A percentile compares a stretch with the other conserved stretches of the same genome.
Conservation (phyloP, 768 basidiomycete species). For the Gloeopeniophorella convolvens region DNA sequence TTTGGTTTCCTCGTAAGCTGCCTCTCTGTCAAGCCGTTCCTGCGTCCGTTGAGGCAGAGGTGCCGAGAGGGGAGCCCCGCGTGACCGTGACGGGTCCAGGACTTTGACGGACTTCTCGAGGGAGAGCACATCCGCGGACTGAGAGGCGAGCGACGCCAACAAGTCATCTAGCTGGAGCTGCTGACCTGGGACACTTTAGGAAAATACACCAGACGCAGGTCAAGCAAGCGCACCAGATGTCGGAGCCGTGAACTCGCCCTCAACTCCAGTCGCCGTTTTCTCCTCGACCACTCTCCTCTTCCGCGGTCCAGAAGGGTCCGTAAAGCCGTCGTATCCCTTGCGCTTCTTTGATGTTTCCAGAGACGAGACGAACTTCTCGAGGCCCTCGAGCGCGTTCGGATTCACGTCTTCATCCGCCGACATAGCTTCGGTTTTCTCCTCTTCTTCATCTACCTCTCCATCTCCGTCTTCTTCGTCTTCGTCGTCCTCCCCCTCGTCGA, state of each 20-base stretch:
- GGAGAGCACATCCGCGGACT: constrained; percentile 51
- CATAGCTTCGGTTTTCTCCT: constrained; percentile 37
- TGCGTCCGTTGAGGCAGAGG: constrained; percentile 84
- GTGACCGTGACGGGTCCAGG: constrained; percentile 48
- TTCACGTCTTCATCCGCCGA: constrained; percentile 44
- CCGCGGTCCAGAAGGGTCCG: constrained; percentile 3
- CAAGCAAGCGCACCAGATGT: constrained; percentile 4
- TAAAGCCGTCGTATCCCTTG: constrained; percentile 32
- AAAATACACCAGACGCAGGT: not conserved
- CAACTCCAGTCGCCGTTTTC: constrained; percentile 13
- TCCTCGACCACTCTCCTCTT: constrained; percentile 17
- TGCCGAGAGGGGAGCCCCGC: constrained; percentile 55
- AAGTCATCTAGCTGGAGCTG: constrained; percentile 69
- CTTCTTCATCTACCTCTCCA: constrained; percentile 36
- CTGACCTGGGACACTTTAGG: constrained; percentile 31
- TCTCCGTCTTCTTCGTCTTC: constrained; percentile 35
- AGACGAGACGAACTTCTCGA: constrained; percentile 64
- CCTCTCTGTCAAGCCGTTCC: constrained; percentile 86
- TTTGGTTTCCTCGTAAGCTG: constrained; percentile 91
- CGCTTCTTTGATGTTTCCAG: constrained; percentile 68
- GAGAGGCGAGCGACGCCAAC: constrained; percentile 61
- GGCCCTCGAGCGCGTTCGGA: constrained; percentile 57
- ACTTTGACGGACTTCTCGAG: constrained; percentile 67
- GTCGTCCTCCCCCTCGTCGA: constrained; percentile 24
- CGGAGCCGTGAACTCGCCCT: constrained; percentile 17